Conservation (phyloP, 2,329 filamentous ascomycete species). For the Akanthomyces lecanii region DNA sequence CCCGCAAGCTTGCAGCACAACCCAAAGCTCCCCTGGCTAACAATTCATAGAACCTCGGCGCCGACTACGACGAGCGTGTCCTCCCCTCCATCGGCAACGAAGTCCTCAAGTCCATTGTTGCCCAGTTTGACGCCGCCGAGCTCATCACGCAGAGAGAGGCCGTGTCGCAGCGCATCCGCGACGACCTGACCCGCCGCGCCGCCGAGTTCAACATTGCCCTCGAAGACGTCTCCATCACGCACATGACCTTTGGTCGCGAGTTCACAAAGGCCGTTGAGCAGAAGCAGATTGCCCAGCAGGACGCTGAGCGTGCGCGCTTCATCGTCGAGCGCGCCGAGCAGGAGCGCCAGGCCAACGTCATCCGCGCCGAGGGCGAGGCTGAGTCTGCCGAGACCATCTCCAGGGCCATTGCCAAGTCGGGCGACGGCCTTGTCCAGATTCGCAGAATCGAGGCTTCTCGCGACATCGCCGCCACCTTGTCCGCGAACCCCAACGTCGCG, state of each 20-base stretch:
- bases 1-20: too few relatives aligned
- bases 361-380: constrained; percentile 94
- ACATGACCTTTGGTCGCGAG: constrained; percentile 99
- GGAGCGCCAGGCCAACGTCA: constrained; percentile 97
- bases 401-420: constrained; percentile 87
- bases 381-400: constrained; percentile 94
- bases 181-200: constrained; percentile 86
- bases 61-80: constrained; percentile 97
- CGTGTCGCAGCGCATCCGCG: constrained; percentile 89
- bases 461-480: constrained; percentile 89
- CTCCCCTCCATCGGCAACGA: constrained; percentile 98
- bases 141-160: constrained; percentile 98
- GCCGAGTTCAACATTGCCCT: constrained; percentile 98
- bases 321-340: constrained; percentile 99
- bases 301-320: constrained; percentile 94
- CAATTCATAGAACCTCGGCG: constrained; percentile 76
- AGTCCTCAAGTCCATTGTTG: constrained; percentile 97
- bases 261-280: constrained; percentile 99
- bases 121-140: constrained; percentile 97
- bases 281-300: constrained; percentile 99
- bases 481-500: constrained; percentile 89
- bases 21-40: constrained; percentile 9
- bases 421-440: constrained; percentile 92
- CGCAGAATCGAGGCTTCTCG: constrained; percentile 94
- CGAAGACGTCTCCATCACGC: constrained; percentile 97